Base-by-base conservation (phyloP, 1,284 basidiomycete genomes). In the Apiotrichum siamense region DNA sequence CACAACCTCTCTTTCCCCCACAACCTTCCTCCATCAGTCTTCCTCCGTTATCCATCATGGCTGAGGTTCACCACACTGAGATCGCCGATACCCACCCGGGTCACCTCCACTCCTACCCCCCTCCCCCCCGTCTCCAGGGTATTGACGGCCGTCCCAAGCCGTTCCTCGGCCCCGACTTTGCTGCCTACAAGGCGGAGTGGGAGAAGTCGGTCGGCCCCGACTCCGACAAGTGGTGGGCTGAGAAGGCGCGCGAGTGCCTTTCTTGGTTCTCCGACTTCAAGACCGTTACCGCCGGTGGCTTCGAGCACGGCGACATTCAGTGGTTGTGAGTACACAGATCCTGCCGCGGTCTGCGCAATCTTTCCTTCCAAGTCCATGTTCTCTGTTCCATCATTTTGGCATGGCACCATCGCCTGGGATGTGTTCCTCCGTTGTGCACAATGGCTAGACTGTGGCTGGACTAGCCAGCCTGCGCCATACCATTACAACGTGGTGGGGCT, bases 221-320 rank as follows among this genome's bases (percentile, higher is more conserved):
- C 60, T 84, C 83, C 25, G 87, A 91, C 64, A 77, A 80, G 60
- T 97, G 88, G 86, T 97, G 91, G 91, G 83, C 82, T 47, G 82
- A 85, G 85, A 80, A 83, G 66, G 94, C 93, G 2, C 80, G 79
- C 55, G 83, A 91, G 61, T 83, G 81, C 25, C 78, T 98, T 29
- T 78, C 87, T 73, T 98, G 94, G 93, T 85, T 92, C 71, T 81
- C 85, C 27, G 88, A 88, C 27, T 98, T 97, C 81, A 80, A 85
- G 60, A 93, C 86, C 24, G 91, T 97, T 50, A 78, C 85, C 61
- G 79, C 87, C 10, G 94, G 96, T 44, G 79, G 80, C 29, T 97
- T 97, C 69, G 79, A 83, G 66, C 81, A 81, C 24, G 94, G 93
- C 31, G 90, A 97, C 73, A 84, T 97, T 55, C 82, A 83, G 58